phyloP scores from a whole-genome alignment of 495 filamentous ascomycete genomes.

The Cercophora samala region DNA sequence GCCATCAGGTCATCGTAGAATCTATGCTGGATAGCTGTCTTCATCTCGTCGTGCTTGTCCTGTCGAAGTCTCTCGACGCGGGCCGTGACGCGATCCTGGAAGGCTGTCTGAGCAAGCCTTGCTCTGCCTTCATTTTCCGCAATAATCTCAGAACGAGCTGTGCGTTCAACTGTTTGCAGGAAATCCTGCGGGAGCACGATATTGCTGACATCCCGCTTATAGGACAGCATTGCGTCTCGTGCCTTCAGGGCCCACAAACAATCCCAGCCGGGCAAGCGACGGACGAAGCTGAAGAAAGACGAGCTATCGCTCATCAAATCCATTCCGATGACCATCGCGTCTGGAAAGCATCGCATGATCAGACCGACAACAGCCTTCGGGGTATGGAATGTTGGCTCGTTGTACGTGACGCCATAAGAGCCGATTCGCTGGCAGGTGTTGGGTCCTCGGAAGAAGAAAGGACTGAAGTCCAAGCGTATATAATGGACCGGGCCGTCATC shows the following conservation, averaged over 20 bases:
- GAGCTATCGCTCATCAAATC: slow-evolving; percentile 29
- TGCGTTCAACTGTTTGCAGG: not conserved
- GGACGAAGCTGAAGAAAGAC: slow-evolving; percentile 27
- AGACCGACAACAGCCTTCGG: slow-evolving; percentile 24
- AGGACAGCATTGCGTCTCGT: slow-evolving; percentile 22
- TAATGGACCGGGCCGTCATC: not conserved
- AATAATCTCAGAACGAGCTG: not conserved
- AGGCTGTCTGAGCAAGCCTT: not conserved
- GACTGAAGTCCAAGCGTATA: slow-evolving; percentile 25
- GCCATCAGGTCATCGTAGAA: slow-evolving; percentile 25
- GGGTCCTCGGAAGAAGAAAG: slow-evolving; percentile 26
- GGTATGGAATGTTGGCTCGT: slow-evolving; percentile 27
- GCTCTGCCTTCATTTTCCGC: not conserved
- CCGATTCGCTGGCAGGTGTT: slow-evolving; percentile 12
- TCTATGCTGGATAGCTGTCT: not conserved
- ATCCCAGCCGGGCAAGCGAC: slow-evolving; percentile 28
- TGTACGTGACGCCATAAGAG: slow-evolving; percentile 26
- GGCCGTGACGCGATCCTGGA: not conserved
- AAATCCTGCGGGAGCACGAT: not conserved
- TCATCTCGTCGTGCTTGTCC: not conserved
- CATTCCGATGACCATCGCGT: slow-evolving; percentile 23
- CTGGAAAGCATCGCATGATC: slow-evolving; percentile 9
- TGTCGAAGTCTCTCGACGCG: not conserved
- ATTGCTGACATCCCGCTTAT: not conserved
- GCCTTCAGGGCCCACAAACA: slow-evolving; percentile 29